These are phyloP conservation scores for Vicia faba DNA, from an alignment of 306 rosid genomes.

Conservation along the genomic window DNA sequence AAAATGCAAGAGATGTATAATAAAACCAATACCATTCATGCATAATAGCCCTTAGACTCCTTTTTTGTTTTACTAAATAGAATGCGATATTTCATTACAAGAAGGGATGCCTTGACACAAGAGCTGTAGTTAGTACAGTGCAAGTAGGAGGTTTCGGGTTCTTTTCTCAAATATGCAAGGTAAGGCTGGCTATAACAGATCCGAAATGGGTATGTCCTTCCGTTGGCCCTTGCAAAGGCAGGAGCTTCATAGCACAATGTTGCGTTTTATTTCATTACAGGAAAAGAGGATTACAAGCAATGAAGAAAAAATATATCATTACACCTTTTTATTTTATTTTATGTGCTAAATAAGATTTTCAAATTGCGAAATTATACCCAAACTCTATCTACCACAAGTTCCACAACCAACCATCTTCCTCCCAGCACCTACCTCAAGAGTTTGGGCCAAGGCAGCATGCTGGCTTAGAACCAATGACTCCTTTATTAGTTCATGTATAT, in stretches of 20 bases:
- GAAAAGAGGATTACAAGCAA: constrained; percentile 1
- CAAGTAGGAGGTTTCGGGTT: neutral
- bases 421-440: neutral
- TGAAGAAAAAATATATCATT: neutral
- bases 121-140: neutral
- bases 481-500: neutral
- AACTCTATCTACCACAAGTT: neutral
- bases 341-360: constrained; percentile 1
- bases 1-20: constrained; percentile 1
- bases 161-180: neutral
- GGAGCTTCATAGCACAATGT: neutral
- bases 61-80: neutral
- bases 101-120: constrained; percentile 1
- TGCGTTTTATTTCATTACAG: neutral
- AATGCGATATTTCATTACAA: constrained; percentile 6
- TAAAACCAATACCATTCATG: neutral
- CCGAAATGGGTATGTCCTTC: neutral
- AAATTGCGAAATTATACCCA: neutral
- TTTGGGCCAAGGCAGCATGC: neutral
- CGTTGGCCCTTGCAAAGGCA: neutral
- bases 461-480: neutral
- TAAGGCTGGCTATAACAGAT: neutral
- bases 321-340: neutral
- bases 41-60: neutral
- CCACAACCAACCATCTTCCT: constrained; percentile 16